Percentiles rank a stretch among this genome's conserved stretches.
phyloP scores from a whole-genome alignment of 345 rosid genomes.

The Eutrema japonicum region DNA sequence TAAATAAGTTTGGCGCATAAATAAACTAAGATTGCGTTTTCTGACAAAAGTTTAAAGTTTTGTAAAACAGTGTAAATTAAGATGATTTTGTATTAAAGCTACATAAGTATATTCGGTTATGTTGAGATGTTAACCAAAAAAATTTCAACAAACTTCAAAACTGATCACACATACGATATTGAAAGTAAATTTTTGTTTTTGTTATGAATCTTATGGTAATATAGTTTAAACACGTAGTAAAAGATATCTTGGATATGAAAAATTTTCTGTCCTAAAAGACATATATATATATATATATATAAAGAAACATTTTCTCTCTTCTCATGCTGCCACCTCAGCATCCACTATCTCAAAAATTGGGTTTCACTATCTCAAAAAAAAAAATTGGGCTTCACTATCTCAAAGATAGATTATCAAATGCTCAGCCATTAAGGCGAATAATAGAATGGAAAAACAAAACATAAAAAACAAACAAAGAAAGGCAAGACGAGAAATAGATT shows the following conservation, averaged over 20 bases:
- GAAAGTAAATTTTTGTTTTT: neutral
- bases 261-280: neutral
- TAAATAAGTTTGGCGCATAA: neutral
- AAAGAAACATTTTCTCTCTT: too few species aligned
- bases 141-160: neutral
- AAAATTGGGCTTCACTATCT: too few species aligned
- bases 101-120: neutral
- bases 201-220: neutral
- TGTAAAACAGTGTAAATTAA: neutral
- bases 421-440: too few species aligned
- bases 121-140: neutral
- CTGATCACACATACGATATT: neutral
- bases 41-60: neutral
- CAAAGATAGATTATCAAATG: too few species aligned
- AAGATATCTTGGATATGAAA: neutral
- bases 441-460: too few species aligned
- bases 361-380: too few species aligned
- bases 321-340: too few species aligned
- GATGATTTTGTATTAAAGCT: slow-evolving; percentile 5
- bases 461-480: too few species aligned
- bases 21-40: slow-evolving; percentile 12
- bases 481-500: too few species aligned
- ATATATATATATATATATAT: too few species aligned
- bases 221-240: neutral
- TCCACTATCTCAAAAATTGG: too few species aligned